Evolutionary conservation across 2,329 filamentous ascomycete species (phyloP).

Genomic region (Blastomyces parvus): DNA sequence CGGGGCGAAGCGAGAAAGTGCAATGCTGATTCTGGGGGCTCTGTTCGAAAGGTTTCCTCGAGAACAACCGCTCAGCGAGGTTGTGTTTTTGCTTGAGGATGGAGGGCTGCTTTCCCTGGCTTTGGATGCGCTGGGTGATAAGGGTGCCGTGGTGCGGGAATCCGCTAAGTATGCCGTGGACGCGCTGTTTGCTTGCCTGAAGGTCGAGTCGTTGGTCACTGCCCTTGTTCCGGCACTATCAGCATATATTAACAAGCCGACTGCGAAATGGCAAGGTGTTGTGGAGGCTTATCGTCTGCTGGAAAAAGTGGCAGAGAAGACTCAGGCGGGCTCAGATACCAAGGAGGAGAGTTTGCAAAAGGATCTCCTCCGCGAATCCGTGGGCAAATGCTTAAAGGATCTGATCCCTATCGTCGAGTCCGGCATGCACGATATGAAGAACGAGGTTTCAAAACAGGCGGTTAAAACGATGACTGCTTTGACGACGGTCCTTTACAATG

Average conservation of each 20-base stretch:
- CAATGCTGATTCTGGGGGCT: constrained; percentile 89
- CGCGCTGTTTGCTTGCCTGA: constrained; percentile 69
- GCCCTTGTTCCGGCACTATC: constrained; percentile 69
- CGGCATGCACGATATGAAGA: constrained; percentile 94
- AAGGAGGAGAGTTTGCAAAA: constrained; percentile 80
- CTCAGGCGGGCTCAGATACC: constrained; percentile 72
- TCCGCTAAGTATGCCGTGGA: constrained; percentile 91
- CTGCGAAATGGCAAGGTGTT: constrained; percentile 95
- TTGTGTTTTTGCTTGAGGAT: constrained; percentile 72
- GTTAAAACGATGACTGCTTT: constrained; percentile 84
- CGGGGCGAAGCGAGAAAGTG: constrained; percentile 71
- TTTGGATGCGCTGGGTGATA: constrained; percentile 81
- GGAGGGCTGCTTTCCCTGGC: constrained; percentile 61
- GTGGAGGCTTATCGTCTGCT: constrained; percentile 77
- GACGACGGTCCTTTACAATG: constrained; percentile 84
- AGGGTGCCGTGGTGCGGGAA: constrained; percentile 78
- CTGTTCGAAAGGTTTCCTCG: constrained; percentile 82
- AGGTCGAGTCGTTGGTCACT: constrained; percentile 70
- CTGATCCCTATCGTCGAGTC: constrained; percentile 27
- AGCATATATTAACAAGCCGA: constrained; percentile 68
- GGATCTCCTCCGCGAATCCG: constrained; percentile 78
- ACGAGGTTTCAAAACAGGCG: constrained; percentile 76
- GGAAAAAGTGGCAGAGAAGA: constrained; percentile 90
- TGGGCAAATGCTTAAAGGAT: constrained; percentile 59
- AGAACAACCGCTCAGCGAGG: constrained; percentile 67